Evolutionary conservation across 2,329 filamentous ascomycete genomes (phyloP).

Genomic region (Alternaria arborescens): DNA sequence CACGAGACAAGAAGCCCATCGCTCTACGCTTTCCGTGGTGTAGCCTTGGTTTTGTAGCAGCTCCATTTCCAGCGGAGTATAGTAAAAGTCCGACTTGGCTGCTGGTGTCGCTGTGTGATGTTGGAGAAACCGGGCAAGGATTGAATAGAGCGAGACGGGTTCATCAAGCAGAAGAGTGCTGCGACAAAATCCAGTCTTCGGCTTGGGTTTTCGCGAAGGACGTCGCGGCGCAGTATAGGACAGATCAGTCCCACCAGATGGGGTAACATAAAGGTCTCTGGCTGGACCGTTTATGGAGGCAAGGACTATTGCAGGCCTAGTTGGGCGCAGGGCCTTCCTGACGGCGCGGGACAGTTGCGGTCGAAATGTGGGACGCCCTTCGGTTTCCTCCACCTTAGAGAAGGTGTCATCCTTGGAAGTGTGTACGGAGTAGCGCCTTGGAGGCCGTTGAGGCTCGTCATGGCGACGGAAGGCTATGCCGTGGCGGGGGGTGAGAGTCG

Average conservation of each 20-base stretch:
- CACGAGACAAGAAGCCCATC: constrained; percentile 38
- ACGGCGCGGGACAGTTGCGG: constrained; percentile 20
- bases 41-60: constrained; percentile 32
- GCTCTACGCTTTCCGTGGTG: constrained; percentile 22
- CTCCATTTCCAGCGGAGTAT: constrained; percentile 28
- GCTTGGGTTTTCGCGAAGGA: background rate
- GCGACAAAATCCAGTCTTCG: background rate
- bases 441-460: constrained; percentile 8
- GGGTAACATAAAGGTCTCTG: constrained; percentile 30
- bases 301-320: constrained; percentile 33
- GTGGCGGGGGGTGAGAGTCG: background rate
- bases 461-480: constrained; percentile 1
- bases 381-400: background rate
- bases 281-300: constrained; percentile 25
- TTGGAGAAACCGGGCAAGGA: constrained; percentile 40
- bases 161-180: constrained; percentile 5
- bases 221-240: constrained; percentile 19
- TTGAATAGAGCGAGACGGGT: constrained; percentile 33
- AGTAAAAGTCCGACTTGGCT: constrained; percentile 18
- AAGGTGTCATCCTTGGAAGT: background rate
- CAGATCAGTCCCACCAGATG: constrained; percentile 19
- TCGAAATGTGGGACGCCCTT: constrained; percentile 10
- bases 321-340: constrained; percentile 31
- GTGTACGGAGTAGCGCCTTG: constrained; percentile 5
- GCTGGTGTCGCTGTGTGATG: constrained; percentile 17